phyloP scores from a whole-genome alignment of 495 filamentous ascomycete genomes.

The Trichoderma virens region DNA sequence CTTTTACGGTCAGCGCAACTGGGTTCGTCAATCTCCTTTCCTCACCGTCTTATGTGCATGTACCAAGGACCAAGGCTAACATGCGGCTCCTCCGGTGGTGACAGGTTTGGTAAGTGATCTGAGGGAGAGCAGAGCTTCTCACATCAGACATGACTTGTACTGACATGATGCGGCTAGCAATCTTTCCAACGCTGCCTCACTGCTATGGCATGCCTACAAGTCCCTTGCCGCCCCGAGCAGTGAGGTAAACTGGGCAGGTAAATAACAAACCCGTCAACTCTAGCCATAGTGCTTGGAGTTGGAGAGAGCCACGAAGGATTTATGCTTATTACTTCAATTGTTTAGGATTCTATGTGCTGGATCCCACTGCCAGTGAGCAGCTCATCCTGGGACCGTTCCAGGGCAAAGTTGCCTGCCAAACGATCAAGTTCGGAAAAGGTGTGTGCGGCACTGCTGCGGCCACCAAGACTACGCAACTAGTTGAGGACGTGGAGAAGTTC shows the following conservation, averaged over 20 bases:
- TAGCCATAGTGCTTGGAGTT: background rate
- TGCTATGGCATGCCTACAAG: conserved; percentile 80
- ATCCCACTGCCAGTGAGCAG: conserved; percentile 45
- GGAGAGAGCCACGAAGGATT: background rate
- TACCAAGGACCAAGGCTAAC: background rate
- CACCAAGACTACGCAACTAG: conserved; percentile 56
- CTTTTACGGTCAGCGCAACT: conserved; percentile 74
- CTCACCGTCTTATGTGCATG: background rate
- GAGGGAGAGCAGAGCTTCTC: background rate
- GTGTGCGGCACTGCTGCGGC: conserved; percentile 77
- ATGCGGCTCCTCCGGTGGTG: conserved; percentile 7
- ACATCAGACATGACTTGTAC: background rate
- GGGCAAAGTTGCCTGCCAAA: conserved; percentile 82
- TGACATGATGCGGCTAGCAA: conserved; percentile 47
- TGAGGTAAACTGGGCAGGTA: conserved; percentile 79
- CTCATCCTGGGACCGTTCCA: conserved; percentile 84
- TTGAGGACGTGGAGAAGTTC: conserved; percentile 67
- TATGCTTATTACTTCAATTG: background rate
- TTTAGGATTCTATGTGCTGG: conserved; percentile 71
- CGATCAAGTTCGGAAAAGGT: conserved; percentile 68
- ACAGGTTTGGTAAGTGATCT: conserved; percentile 50
- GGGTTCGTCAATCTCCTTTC: conserved; percentile 47
- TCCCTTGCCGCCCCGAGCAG: conserved; percentile 66
- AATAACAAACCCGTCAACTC: conserved; percentile 14
- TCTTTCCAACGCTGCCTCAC: conserved; percentile 72